Percentiles rank a stretch among this genome's conserved stretches.
Conservation (phyloP, 2,329 filamentous ascomycete genomes). For the Penicillium sp. region DNA sequence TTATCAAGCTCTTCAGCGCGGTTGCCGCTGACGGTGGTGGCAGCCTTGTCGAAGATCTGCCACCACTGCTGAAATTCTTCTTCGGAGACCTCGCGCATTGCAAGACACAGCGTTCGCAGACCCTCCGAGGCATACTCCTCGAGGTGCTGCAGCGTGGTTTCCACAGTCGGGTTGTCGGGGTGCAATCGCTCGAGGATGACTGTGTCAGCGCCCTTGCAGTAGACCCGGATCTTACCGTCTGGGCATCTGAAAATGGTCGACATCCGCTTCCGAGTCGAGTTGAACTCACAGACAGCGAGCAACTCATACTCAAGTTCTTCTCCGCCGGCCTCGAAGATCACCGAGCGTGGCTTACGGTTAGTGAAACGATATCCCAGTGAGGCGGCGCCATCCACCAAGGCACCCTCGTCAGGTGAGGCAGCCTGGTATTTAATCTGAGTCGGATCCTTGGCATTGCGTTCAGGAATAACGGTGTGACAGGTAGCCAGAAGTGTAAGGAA, state of each 20-base stretch:
- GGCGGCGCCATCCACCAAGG: slow-evolving; percentile 87
- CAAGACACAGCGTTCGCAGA: slow-evolving; percentile 86
- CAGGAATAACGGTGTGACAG: slow-evolving; percentile 96
- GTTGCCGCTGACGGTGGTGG: slow-evolving; percentile 86
- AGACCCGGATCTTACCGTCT: slow-evolving; percentile 88
- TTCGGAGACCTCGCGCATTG: slow-evolving; percentile 88
- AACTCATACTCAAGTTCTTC: slow-evolving; percentile 77
- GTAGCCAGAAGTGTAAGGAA: slow-evolving; percentile 82
- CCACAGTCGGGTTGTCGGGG: slow-evolving; percentile 77
- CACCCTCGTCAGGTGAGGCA: slow-evolving; percentile 93
- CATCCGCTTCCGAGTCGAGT: slow-evolving; percentile 96
- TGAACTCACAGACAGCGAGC: slow-evolving; percentile 97
- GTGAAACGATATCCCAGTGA: slow-evolving; percentile 82
- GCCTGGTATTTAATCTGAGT: slow-evolving; percentile 94
- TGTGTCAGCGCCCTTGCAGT: slow-evolving; percentile 95
- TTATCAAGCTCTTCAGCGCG: slow-evolving; percentile 95
- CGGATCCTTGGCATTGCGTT: slow-evolving; percentile 69
- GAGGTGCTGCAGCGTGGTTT: slow-evolving; percentile 86
- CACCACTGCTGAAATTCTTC: slow-evolving; percentile 84
- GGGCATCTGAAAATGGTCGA: slow-evolving; percentile 95
- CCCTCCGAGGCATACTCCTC: slow-evolving; percentile 98
- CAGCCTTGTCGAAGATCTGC: slow-evolving; percentile 77
- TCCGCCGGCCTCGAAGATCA: slow-evolving; percentile 73
- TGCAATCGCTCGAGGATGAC: slow-evolving; percentile 90
- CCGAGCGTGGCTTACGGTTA: slow-evolving; percentile 80